Evolutionary conservation across 2,329 filamentous ascomycete species (phyloP), one percentile per base, ranked within the genome.

Genomic region (Pezicula neosporulosa): DNA sequence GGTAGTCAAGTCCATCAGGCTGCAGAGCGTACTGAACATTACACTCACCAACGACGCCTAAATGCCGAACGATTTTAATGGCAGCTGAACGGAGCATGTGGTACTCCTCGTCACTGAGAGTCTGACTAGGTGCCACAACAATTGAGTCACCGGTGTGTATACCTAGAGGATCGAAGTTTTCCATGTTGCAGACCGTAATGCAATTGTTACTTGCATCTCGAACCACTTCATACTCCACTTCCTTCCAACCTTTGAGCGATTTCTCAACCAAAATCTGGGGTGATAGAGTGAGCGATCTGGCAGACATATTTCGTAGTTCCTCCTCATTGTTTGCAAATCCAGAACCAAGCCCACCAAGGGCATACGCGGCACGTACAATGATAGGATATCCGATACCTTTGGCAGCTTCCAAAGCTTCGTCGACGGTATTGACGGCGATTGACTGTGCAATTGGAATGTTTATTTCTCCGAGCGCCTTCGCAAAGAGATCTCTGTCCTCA

Each of bases 111-210:
- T 99, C 94, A 66, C 89, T 96, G 66, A 99, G 78, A 21, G 94
- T 99, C 76, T 99, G 94, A 74, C 89, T 94, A 46, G 94, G 94
- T 38, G 94, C 94, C 54, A 97, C 93, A 57, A 99, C 94, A 64
- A 99, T 99, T 64, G 92, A 97, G 78, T 99, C 94, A 75, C 94
- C 94, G 44, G 94, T 99, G 74, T 99, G 94, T 50, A 96, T 95
- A 66, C 94, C 94, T 36, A 99, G 83, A 59, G 94, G 94, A 67
- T 97, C 94, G 65, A 97, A 97, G 80, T 97, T 97, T 73, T 96
- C 90, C 90, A 95, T 95, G 77, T 95, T 97, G 80, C 93, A 97
- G 62, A 97, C 93, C 3, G 93, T 97, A 66, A 97, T 97, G 71
- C 94, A 97, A 82, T 99, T 99, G 81, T 97, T 95, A 70, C 89